Conservation (phyloP, 2,329 filamentous ascomycete species). For the Colletotrichum liriopes region DNA sequence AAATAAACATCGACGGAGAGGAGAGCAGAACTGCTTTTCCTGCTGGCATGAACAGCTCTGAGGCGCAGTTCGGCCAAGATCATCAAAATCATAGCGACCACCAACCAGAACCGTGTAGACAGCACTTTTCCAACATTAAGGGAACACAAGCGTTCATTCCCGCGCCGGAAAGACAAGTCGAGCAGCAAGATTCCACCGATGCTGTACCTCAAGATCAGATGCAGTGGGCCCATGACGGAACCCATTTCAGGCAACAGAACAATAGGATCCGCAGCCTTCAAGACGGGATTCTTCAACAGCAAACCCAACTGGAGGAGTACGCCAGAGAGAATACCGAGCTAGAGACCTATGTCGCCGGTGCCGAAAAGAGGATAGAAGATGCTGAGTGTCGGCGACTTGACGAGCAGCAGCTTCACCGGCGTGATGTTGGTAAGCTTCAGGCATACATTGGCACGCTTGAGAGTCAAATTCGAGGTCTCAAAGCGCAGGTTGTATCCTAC, state of each 20-base stretch:
- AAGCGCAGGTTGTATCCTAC: background rate
- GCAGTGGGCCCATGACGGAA: background rate
- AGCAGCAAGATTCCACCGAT: background rate
- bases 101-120: background rate
- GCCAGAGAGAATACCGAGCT: background rate
- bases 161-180: background rate
- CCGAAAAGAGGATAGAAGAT: background rate
- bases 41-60: too few species aligned
- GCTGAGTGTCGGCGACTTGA: background rate
- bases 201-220: background rate
- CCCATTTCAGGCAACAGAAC: background rate
- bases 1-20: background rate
- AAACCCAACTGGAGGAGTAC: background rate
- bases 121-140: background rate
- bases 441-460: rapidly evolving
- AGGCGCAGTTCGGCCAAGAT: background rate
- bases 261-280: background rate
- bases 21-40: background rate
- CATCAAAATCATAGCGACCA: background rate
- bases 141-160: background rate
- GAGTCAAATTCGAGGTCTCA: background rate
- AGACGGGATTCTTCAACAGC: background rate
- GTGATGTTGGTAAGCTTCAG: background rate
- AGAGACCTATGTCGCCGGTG: background rate
- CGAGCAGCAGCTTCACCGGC: background rate